Conservation (phyloP, 805 yeast species). For the Candida rishiriensis region DNA sequence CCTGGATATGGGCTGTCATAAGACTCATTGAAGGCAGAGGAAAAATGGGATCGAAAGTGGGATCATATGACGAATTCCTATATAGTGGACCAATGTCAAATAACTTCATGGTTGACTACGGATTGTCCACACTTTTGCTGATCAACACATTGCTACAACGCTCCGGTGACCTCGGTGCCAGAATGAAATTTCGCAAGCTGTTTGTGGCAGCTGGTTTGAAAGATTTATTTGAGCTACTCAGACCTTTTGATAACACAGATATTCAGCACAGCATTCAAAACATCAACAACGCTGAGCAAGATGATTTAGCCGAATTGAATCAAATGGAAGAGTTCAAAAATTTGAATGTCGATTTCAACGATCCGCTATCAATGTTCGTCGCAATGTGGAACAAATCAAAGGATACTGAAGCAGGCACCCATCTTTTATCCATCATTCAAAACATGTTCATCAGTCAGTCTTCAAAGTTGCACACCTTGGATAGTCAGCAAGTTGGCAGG, state of each 20-base stretch:
- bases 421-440: conserved; percentile 59
- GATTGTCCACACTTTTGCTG: conserved; percentile 45
- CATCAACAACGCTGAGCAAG: conserved; percentile 35
- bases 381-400: conserved; percentile 55
- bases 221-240: conserved; percentile 32
- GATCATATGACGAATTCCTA: conserved; percentile 81
- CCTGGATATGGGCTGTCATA: conserved; percentile 31
- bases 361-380: conserved; percentile 65
- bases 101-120: conserved; percentile 52
- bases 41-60: conserved; percentile 84
- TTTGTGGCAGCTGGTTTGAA: conserved; percentile 38
- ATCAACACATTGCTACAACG: conserved; percentile 46
- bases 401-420: conserved; percentile 55
- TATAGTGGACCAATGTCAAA: conserved; percentile 53
- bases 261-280: conserved; percentile 40
- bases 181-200: conserved; percentile 45
- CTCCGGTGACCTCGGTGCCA: conserved; percentile 29
- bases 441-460: conserved; percentile 51
- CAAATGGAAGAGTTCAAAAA: conserved; percentile 33
- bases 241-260: conserved; percentile 37
- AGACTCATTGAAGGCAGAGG: conserved; percentile 61
- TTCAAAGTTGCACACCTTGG: conserved; percentile 44
- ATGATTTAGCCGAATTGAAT: conserved; percentile 39
- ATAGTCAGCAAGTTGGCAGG: conserved; percentile 38
- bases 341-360: conserved; percentile 53